Evolutionary conservation across 176 grass and related monocot species (phyloP), one percentile per base, ranked within the genome.

Genomic region (Guadua angustifolia): DNA sequence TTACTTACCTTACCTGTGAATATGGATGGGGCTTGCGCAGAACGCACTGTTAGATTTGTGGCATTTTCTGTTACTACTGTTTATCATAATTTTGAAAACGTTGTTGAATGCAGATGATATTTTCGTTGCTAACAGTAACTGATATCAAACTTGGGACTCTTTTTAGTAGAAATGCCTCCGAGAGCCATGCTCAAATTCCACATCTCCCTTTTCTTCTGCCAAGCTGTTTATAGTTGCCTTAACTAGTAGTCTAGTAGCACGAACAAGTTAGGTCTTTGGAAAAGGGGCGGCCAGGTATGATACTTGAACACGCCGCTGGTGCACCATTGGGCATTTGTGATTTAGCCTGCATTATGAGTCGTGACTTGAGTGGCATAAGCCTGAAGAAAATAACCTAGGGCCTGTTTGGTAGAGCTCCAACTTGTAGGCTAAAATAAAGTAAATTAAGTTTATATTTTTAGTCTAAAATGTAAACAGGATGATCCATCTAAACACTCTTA

Each of bases 331-430:
- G 14, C 36, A 47, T 80, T 24, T 76, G 66, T 40, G 22, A 33
- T 80, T 9, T 87, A 75, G 26, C 14, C 59, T 68, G 13, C 14
- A 19, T 36, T 64, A 45, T 22, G 17, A 52, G 47, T 62, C 29
- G 2, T 56, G 18, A 22, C 13, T 79, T 68, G 15, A 60, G 29
- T 76, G 21, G 19, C 25, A 36, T 1, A 46, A 67, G 19, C 38
- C 33, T 43, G 33, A 70, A 88, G 26, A 70, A 85, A 77, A 38
- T 78, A 49, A 19, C 40, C 12, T 59, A 66, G n/a, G n/a, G n/a
- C n/a, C n/a, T n/a, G n/a, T n/a, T n/a, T n/a, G n/a, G n/a, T n/a
- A n/a, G n/a, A n/a, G n/a, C n/a, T n/a, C n/a, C n/a, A n/a, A n/a
- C n/a, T n/a, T n/a, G n/a, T n/a, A n/a, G n/a, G n/a, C n/a, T n/a